Base-by-base conservation (phyloP, 73 alveolate genomes). In the Uronychia setigera region DNA sequence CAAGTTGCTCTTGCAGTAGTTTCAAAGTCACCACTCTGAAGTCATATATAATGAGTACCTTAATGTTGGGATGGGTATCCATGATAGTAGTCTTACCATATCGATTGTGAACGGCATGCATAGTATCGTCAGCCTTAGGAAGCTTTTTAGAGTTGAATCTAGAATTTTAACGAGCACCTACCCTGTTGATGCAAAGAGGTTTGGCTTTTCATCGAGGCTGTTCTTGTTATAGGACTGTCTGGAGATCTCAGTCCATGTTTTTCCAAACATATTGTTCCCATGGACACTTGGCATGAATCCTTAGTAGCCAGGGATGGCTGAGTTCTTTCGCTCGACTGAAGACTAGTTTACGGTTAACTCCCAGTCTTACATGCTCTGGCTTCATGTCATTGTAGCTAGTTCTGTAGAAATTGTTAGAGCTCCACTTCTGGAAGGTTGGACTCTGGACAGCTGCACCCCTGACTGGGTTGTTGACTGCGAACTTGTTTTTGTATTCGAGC, bases 351-450 rank as follows among this genome's bases (percentile, higher is more conserved):
- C 5, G 67, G 19, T 46, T n/a, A n/a, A n/a, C n/a, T n/a, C n/a
- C n/a, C n/a, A 19, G 5, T 46, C 67, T 0, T 25, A 57, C 86
- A 46, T 85, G 77, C 87, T 77, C 60, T 80, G 30, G 29, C 46
- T 79, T 74, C 93, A 87, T 87, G 60, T 87, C 93, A 31, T 81
- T 87, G 34, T 87, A 87, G 85, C 85, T 59, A 33, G 93, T 87
- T 60, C 93, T 59, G 74, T 87, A 87, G 85, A 87, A 35, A 60
- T 87, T 80, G 79, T 26, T 28, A 30, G 33, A 5, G 30, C 81
- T 35, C 93, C 93, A 87, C 67, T 46, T 46, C n/a, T 5, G 19
- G 67, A 46, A 46, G 5, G 5, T 11, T 11, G 67, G 67, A 19
- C n/a, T 11, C 19, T 46, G 67, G 67, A 46, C 67, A n/a, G n/a